Conservation (phyloP, 2,329 filamentous ascomycete species). For the Ceratocystiopsis brevicomis region DNA sequence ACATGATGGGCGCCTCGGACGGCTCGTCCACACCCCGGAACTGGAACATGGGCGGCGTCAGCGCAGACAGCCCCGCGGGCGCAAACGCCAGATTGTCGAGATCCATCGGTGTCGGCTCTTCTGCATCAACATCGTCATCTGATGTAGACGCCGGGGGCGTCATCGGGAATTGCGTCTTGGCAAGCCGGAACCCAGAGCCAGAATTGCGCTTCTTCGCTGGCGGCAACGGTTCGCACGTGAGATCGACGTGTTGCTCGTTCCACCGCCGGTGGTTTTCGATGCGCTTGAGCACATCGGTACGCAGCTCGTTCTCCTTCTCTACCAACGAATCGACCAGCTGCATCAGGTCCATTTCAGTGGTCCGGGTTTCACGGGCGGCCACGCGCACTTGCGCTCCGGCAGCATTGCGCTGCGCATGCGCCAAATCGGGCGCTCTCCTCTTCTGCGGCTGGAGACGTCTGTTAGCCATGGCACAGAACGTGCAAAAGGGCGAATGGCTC, state of each 20-base stretch:
- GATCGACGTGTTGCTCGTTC: conserved; percentile 79
- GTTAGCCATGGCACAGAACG: conserved; percentile 1
- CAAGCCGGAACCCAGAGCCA: conserved; percentile 48
- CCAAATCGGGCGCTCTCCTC: conserved; percentile 43
- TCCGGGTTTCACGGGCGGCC: conserved; percentile 51
- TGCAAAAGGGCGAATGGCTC: conserved; percentile 13
- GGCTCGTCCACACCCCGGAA: conserved; percentile 20
- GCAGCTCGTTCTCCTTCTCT: conserved; percentile 66
- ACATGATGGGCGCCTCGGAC: conserved; percentile 17
- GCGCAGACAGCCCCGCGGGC: conserved; percentile 4
- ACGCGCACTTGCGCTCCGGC: conserved; percentile 47
- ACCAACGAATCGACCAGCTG: conserved; percentile 57
- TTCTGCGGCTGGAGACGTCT: conserved; percentile 40
- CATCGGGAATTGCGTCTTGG: conserved; percentile 51
- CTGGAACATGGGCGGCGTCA: conserved; percentile 20
- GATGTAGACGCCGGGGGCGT: conserved; percentile 38
- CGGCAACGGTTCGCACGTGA: conserved; percentile 69
- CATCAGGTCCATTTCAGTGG: conserved; percentile 60
- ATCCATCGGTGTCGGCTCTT: conserved; percentile 25
- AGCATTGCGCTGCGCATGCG: conserved; percentile 39
- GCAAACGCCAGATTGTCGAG: conserved; percentile 24
- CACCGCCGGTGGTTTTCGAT: conserved; percentile 76
- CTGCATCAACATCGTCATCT: conserved; percentile 20
- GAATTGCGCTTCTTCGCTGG: conserved; percentile 48
- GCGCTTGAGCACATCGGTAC: conserved; percentile 68